Base-by-base conservation (phyloP, 2,329 filamentous ascomycete genomes). In the Trichoderma brevicompactum region DNA sequence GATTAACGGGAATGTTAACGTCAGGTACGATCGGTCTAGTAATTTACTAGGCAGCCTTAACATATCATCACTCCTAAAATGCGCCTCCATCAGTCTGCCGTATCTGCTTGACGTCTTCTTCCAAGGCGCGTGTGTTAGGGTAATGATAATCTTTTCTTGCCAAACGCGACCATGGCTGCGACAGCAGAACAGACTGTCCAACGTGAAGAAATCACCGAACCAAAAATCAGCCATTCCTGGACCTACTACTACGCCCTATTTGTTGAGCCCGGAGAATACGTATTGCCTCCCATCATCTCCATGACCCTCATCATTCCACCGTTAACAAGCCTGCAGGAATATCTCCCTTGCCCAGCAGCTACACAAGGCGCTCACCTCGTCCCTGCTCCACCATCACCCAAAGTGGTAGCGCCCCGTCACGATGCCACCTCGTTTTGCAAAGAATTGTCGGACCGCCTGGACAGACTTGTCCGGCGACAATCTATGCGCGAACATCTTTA, bases 311-410 rank as follows among this genome's bases (percentile, higher is more conserved):
- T 3, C 10, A 9, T 34, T 19, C 12, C 32, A 17, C n/a, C 5
- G 13, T 38, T 53, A 8, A 53, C 34, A 3, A 2, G 7, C 13
- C 5, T 23, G 32, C 2, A 53, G 50, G n/a, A 53, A 13, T 17
- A 6, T 17, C 50, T 53, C 2, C 50, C 50, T 7, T 7, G 34
- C 10, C 50, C 50, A 2, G 50, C 38, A 6, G 50, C 36, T 7
- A 53, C 50, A 2, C 50, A 34, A 38, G 50, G 50, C 50, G 50
- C 50, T 2, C 50, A 53, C 9, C 50, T 53, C 50, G 38, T 53
- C 50, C 38, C 50, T 7, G 50, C 50, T 6, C 50, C 50, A 2
- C n/a, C 50, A 1, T 53, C 50, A 10, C 50, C 50, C 7, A 53
- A 53, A n/a, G 50, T 17, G 9, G 50, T 53, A 38, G 34, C n/a